Base-by-base conservation (phyloP, 2,329 filamentous ascomycete genomes). In the Bipolaris victoriae region DNA sequence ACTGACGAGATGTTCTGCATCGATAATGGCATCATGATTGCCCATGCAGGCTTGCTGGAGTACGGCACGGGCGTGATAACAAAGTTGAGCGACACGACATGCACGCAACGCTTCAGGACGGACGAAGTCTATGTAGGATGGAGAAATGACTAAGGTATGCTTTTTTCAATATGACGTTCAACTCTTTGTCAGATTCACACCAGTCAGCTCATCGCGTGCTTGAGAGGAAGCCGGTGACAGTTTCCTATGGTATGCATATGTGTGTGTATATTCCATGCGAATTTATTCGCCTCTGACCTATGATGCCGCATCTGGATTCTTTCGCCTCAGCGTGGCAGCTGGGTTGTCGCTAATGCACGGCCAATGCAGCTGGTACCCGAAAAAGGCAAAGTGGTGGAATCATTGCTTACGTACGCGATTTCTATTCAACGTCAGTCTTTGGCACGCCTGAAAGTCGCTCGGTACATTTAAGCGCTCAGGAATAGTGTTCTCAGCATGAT, bases 1-100 rank as follows among this genome's bases (percentile, higher is more conserved):
- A 98, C 94, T 0, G 95, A 99, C 75, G 95, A 99, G 81, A 84
- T 95, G 44, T 99, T 97, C 76, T 99, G 95, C 76, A 99, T 99
- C 68, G 95, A 99, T 78, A 99, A 99, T 70, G 95, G 95, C 47
- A 98, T 99, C 73, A 99, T 99, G 95, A 99, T 99, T 80, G 95
- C 95, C 1, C 94, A 99, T 76, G 95, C 95, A 1, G 95, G 95
- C 2, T 78, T 99, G 68, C 76, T 97, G 69, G 93, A 93, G 1
- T 95, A 90, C 74, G 83, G 88, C 76, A 93, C 88, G 15, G 94
- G 94, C 1, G 92, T 92, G 72, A 83, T 79, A 58, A 97, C 92
- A 1, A 79, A 84, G 7, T 75, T 98, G 45, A 87, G 89, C 62
- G 90, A 97, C 43, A 94, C 90, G 66, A 91, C 90, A 11, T 97